Evolutionary conservation across 2,329 filamentous ascomycete genomes (phyloP).

Genomic region (Nemania sp.): DNA sequence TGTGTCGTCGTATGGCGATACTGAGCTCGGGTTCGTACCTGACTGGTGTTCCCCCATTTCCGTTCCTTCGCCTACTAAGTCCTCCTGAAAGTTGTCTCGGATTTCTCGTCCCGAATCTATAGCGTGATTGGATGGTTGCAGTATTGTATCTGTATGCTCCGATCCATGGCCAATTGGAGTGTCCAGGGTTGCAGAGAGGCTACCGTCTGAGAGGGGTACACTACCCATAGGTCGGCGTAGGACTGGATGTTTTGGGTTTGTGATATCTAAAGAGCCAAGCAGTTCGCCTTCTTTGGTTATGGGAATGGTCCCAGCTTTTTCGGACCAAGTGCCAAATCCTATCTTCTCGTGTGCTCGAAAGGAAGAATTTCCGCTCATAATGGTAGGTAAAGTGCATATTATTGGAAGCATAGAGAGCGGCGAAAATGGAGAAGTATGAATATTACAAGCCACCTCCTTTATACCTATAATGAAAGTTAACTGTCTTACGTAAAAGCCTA

Average conservation of each 20-base stretch:
- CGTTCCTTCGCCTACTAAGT: neutral
- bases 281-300: neutral
- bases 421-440: no score
- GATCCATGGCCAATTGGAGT: neutral
- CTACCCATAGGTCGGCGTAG: neutral
- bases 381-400: no score
- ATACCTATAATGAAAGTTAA: no score
- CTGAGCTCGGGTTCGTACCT: neutral
- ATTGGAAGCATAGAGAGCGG: no score
- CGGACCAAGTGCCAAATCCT: conserved; percentile 34
- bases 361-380: no score
- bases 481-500: no score
- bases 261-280: conserved; percentile 14
- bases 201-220: neutral
- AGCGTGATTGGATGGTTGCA: neutral
- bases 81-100: neutral
- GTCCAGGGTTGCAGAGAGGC: neutral
- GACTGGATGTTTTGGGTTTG: conserved; percentile 9
- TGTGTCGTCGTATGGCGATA: neutral
- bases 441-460: no score
- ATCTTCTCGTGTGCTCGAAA: conserved; percentile 46
- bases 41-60: neutral
- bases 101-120: neutral
- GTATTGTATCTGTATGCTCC: neutral
- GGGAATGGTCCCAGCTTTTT: conserved; percentile 13